Conservation (phyloP, 371 early-diverging fungal genomes). For the Mucor piriformis region DNA sequence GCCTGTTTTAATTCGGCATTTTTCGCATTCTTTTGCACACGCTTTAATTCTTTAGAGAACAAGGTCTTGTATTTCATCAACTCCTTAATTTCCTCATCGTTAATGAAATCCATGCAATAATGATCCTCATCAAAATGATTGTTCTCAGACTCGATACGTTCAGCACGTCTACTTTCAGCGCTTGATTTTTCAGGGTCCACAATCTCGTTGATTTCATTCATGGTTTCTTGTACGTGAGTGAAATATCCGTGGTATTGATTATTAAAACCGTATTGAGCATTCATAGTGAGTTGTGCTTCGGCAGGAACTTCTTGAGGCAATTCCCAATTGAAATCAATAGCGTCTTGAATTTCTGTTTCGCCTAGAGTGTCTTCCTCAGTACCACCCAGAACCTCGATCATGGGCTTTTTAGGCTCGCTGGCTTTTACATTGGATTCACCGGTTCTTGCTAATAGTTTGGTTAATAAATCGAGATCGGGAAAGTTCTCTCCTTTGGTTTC, state of each 20-base stretch:
- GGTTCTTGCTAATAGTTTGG: conserved; percentile 75
- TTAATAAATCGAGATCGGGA: conserved; percentile 85
- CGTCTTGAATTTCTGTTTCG: conserved; percentile 30
- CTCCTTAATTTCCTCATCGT: conserved; percentile 73
- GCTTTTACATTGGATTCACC: conserved; percentile 44
- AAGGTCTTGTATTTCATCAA: conserved; percentile 74
- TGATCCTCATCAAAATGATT: conserved; percentile 88
- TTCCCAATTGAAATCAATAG: conserved; percentile 85
- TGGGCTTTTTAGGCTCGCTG: conserved; percentile 45
- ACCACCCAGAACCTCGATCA: conserved; percentile 71
- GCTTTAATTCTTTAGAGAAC: conserved; percentile 63
- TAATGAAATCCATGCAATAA: conserved; percentile 80
- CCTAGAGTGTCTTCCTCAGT: conserved; percentile 26
- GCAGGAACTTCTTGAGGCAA: conserved; percentile 72
- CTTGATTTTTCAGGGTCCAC: conserved; percentile 74
- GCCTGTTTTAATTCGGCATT: neutral
- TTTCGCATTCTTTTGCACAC: conserved; percentile 52
- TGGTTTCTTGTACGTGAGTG: conserved; percentile 75
- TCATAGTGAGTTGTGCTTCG: conserved; percentile 21
- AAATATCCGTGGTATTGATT: conserved; percentile 81
- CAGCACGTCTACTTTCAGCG: conserved; percentile 59
- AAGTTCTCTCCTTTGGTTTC: conserved; percentile 80
- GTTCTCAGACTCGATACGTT: conserved; percentile 73
- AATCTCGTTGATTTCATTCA: conserved; percentile 85
- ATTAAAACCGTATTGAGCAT: conserved; percentile 82